Evolutionary conservation across 108 stramenopile genomes (phyloP).

Genomic region (Nitzschia palea): DNA sequence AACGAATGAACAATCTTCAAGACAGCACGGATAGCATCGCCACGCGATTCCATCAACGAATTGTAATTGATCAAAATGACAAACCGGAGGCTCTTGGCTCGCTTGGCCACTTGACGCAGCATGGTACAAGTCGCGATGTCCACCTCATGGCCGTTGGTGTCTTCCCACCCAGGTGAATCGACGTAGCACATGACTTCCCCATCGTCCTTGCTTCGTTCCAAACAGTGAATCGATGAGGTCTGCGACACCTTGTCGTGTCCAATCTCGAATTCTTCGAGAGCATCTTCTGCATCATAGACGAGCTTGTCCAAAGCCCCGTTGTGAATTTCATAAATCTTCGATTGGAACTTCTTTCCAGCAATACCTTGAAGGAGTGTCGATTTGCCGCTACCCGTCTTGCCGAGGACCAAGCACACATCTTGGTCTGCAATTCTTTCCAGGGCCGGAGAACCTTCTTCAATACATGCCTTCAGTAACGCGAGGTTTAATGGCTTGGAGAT

Average conservation of each 20-base stretch:
- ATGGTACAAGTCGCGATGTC: slow-evolving; percentile 64
- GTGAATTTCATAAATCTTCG: neutral
- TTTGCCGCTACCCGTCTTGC: slow-evolving; percentile 59
- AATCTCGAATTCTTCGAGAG: slow-evolving; percentile 50
- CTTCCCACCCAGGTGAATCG: slow-evolving; percentile 62
- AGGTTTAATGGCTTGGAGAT: slow-evolving; percentile 46
- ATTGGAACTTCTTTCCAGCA: slow-evolving; percentile 49
- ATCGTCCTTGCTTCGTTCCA: slow-evolving; percentile 7
- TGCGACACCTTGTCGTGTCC: slow-evolving; percentile 57
- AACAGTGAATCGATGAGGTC: slow-evolving; percentile 44
- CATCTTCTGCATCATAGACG: slow-evolving; percentile 49
- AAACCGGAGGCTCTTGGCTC: slow-evolving; percentile 49
- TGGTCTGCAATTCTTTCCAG: slow-evolving; percentile 43
- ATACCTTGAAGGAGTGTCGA: slow-evolving; percentile 53
- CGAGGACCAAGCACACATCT: slow-evolving; percentile 47
- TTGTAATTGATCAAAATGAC: slow-evolving; percentile 55
- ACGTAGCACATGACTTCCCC: slow-evolving; percentile 38
- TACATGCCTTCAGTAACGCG: slow-evolving; percentile 34
- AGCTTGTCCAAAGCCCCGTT: slow-evolving; percentile 32
- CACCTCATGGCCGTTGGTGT: slow-evolving; percentile 53
- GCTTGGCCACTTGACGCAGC: slow-evolving; percentile 53
- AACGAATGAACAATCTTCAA: slow-evolving; percentile 53
- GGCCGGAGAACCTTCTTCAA: slow-evolving; percentile 37
- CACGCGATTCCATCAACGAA: slow-evolving; percentile 61
- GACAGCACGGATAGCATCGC: slow-evolving; percentile 51